A percentile compares a stretch with the other conserved stretches of the same genome.
These are phyloP conservation scores for Neurospora sublineolata DNA, from an alignment of 495 filamentous ascomycete genomes.

Conservation along the genomic window DNA sequence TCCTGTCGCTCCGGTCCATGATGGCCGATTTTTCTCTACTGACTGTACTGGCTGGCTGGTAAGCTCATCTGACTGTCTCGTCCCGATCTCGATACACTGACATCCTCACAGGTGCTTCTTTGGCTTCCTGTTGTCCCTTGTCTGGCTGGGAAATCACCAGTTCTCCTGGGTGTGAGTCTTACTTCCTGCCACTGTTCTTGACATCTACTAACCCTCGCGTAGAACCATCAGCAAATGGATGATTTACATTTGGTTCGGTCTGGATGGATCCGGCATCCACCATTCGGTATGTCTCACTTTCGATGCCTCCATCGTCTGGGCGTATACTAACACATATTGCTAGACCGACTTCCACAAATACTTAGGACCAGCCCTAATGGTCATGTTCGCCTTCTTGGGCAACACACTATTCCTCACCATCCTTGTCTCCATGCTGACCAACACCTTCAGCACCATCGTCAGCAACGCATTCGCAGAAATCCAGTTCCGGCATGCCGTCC, in stretches of 20 bases:
- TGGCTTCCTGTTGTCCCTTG: conserved; percentile 59
- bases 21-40: conserved; percentile 60
- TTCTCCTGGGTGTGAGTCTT: conserved; percentile 30
- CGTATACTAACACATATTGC: not conserved
- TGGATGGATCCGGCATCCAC: conserved; percentile 62
- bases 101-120: conserved; percentile 40
- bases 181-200: not conserved
- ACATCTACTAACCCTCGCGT: not conserved
- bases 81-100: not conserved
- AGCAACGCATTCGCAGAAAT: conserved; percentile 56
- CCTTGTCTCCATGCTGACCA: conserved; percentile 62
- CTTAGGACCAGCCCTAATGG: conserved; percentile 57
- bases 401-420: conserved; percentile 71
- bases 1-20: conserved; percentile 61
- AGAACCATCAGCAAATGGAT: conserved; percentile 66
- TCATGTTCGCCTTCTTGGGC: conserved; percentile 60
- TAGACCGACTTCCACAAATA: conserved; percentile 51
- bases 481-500: conserved; percentile 56
- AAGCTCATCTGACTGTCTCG: not conserved
- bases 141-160: conserved; percentile 47
- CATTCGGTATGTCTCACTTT: conserved; percentile 34
- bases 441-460: conserved; percentile 57
- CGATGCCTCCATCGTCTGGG: not conserved
- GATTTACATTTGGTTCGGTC: conserved; percentile 71
- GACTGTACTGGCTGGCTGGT: conserved; percentile 52